phyloP scores from a whole-genome alignment of 139 green algal species.

The Picochlorum sp. region DNA sequence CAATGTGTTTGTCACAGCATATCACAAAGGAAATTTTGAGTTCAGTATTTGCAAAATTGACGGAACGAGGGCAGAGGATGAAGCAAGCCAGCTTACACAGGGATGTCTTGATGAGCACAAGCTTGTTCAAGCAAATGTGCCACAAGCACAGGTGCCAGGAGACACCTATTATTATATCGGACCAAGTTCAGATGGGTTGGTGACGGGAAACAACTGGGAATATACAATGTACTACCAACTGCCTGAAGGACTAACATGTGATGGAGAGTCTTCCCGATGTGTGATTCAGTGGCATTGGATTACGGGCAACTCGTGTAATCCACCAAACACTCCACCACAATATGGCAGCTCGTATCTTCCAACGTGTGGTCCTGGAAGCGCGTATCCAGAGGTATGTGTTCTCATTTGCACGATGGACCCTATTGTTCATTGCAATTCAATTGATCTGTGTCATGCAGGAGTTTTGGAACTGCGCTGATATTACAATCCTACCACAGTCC shows the following conservation, averaged over 20 bases:
- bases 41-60: conserved; percentile 7
- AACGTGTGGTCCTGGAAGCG: conserved; percentile 17
- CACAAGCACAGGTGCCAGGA: conserved; percentile 6
- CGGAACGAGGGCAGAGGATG: neutral
- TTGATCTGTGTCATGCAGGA: neutral
- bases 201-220: neutral
- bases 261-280: conserved; percentile 19
- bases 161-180: conserved; percentile 20
- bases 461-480: conserved; percentile 42
- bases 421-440: no score
- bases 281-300: conserved; percentile 43
- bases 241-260: conserved; percentile 17
- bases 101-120: conserved; percentile 16
- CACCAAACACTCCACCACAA: conserved; percentile 15
- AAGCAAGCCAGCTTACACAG: conserved; percentile 22
- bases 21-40: neutral
- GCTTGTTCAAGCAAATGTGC: conserved; percentile 22
- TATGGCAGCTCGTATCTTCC: conserved; percentile 13
- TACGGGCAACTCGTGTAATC: conserved; percentile 42
- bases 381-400: conserved; percentile 4
- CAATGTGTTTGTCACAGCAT: neutral
- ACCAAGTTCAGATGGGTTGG: neutral
- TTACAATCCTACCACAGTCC: neutral
- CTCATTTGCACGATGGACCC: no score
- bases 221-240: conserved; percentile 36